Evolutionary conservation across 1,284 basidiomycete species (phyloP).

Genomic region (Leucoagaricus sp.): DNA sequence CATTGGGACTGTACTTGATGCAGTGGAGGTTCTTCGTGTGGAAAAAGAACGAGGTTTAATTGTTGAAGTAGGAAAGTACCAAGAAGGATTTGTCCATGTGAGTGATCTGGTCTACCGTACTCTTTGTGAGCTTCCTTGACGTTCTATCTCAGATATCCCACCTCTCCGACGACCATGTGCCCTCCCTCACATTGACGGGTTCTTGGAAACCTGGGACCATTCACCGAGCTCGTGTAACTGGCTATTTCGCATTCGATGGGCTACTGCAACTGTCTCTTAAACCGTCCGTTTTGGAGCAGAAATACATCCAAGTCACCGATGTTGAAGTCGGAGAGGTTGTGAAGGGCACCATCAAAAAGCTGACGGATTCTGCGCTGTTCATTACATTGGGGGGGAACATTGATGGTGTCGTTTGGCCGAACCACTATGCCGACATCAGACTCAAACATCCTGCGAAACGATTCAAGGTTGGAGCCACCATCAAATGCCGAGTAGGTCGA

Average conservation of each 20-base stretch:
- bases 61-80: constrained; percentile 61
- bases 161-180: constrained; percentile 88
- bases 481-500: constrained; percentile 85
- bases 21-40: constrained; percentile 72
- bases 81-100: constrained; percentile 88
- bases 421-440: constrained; percentile 92
- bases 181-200: constrained; percentile 73
- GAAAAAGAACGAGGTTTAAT: constrained; percentile 84
- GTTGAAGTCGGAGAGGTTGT: constrained; percentile 83
- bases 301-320: constrained; percentile 86
- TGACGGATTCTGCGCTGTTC: constrained; percentile 82
- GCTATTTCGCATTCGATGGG: constrained; percentile 88
- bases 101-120: constrained; percentile 28
- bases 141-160: constrained; percentile 80
- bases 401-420: constrained; percentile 93
- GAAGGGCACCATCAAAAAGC: constrained; percentile 83
- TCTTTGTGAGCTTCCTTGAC: constrained; percentile 8
- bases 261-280: constrained; percentile 87
- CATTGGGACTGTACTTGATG: constrained; percentile 72
- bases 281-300: constrained; percentile 82
- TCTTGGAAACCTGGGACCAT: constrained; percentile 79
- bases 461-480: constrained; percentile 82
- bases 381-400: constrained; percentile 84
- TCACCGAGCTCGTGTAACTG: constrained; percentile 89
- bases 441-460: constrained; percentile 92